Percentiles rank a stretch among this genome's conserved stretches.
These are phyloP conservation scores for Hypoxylon rickii DNA, from an alignment of 495 filamentous ascomycete genomes.

Conservation along the genomic window DNA sequence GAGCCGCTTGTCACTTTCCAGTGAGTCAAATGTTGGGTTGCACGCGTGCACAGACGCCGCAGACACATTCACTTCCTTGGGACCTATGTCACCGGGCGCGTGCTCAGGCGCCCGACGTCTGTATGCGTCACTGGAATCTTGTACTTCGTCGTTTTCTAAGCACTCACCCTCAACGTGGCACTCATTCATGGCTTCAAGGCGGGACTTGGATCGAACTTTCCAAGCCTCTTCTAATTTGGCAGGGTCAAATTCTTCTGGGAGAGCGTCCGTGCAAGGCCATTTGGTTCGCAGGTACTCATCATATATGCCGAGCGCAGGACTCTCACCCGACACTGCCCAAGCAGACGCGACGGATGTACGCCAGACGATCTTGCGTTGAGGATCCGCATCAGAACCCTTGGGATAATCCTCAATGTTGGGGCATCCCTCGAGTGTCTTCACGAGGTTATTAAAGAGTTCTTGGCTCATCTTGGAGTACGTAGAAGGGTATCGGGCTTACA, in stretches of 20 bases:
- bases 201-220: background rate
- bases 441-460: too few species aligned
- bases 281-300: conserved; percentile 25
- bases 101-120: too few species aligned
- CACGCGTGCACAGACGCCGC: too few species aligned
- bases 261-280: conserved; percentile 23
- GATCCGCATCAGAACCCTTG: background rate
- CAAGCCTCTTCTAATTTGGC: conserved; percentile 9
- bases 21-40: background rate
- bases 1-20: background rate
- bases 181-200: too few species aligned
- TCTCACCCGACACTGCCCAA: background rate
- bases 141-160: too few species aligned
- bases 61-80: too few species aligned
- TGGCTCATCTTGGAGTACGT: background rate
- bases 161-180: too few species aligned
- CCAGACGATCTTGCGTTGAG: conserved; percentile 2
- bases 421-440: background rate
- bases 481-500: too few species aligned
- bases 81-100: too few species aligned
- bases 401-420: conserved; percentile 8
- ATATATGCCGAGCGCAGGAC: background rate
- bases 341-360: too few species aligned
- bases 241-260: conserved; percentile 23
- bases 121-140: too few species aligned